Percentiles rank a stretch among this genome's conserved stretches.
phyloP scores from a whole-genome alignment of 106 monocot species.

The Acorus gramineus region DNA sequence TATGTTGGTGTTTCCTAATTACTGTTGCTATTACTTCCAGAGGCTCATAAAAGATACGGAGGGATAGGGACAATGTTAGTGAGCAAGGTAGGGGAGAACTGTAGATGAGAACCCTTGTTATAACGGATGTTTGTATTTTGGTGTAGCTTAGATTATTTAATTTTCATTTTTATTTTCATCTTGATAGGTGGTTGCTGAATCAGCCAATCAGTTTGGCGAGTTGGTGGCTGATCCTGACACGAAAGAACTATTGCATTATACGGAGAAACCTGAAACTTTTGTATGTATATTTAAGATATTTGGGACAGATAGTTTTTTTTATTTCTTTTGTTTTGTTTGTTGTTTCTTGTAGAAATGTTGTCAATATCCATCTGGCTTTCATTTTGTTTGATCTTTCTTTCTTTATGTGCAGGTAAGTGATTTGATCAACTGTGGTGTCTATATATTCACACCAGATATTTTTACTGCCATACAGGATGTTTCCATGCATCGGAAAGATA shows the following conservation, averaged over 20 bases:
- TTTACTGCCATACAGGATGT: slow-evolving; percentile 75
- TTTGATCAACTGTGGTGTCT: slow-evolving; percentile 92
- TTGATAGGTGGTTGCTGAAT: slow-evolving; percentile 52
- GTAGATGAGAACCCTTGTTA: background rate
- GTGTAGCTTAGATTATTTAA: background rate
- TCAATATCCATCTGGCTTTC: background rate
- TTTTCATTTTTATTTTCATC: no score
- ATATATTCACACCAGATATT: slow-evolving; percentile 94
- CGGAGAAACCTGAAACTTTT: slow-evolving; percentile 96
- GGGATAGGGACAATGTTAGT: slow-evolving; percentile 60
- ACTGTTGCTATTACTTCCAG: slow-evolving; percentile 12
- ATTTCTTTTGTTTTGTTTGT: background rate
- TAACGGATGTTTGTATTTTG: no score
- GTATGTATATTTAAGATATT: slow-evolving; percentile 27
- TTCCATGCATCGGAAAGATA: slow-evolving; percentile 55
- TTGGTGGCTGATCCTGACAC: slow-evolving; percentile 74
- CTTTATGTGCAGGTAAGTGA: slow-evolving; percentile 75
- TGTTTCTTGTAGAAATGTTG: background rate
- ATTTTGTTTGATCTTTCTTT: background rate
- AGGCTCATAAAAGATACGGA: slow-evolving; percentile 49
- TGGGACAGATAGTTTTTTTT: background rate
- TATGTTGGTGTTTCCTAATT: background rate
- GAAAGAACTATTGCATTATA: slow-evolving; percentile 77
- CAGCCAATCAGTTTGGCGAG: slow-evolving; percentile 83
- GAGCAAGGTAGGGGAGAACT: slow-evolving; percentile 25